Conservation (phyloP, 352 stramenopile species). For the Globisporangium takayamanum region DNA sequence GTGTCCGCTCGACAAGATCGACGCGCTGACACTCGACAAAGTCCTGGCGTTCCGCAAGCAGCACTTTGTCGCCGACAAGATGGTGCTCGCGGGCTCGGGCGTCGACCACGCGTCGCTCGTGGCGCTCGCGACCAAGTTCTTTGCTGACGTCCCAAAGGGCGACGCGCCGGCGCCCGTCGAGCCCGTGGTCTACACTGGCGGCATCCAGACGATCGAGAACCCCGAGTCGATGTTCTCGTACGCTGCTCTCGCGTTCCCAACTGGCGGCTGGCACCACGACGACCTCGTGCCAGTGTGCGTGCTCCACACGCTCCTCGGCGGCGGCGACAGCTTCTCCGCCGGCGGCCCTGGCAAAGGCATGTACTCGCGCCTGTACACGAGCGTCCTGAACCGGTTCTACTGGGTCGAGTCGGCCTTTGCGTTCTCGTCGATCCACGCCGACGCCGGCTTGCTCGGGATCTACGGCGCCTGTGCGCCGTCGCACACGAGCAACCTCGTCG, state of each 20-base stretch:
- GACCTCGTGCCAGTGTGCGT: slow-evolving; percentile 96
- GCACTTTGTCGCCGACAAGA: slow-evolving; percentile 87
- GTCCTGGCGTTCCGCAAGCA: slow-evolving; percentile 64
- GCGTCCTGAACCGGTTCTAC: slow-evolving; percentile 96
- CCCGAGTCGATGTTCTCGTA: slow-evolving; percentile 80
- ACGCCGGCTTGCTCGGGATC: slow-evolving; percentile 95
- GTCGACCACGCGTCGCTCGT: slow-evolving; percentile 94
- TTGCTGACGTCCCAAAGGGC: slow-evolving; percentile 49
- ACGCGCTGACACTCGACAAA: slow-evolving; percentile 60
- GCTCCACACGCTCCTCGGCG: slow-evolving; percentile 96
- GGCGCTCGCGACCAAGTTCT: slow-evolving; percentile 85
- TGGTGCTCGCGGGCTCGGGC: slow-evolving; percentile 90
- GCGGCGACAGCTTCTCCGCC: slow-evolving; percentile 97
- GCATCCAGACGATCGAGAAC: slow-evolving; percentile 59
- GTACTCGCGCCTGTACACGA: slow-evolving; percentile 98
- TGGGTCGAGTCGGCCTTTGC: slow-evolving; percentile 98
- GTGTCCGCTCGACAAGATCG: slow-evolving; percentile 76
- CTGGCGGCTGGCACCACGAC: slow-evolving; percentile 94
- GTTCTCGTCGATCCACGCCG: slow-evolving; percentile 94
- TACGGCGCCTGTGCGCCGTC: slow-evolving; percentile 81
- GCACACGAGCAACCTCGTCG: slow-evolving; percentile 89
- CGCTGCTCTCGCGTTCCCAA: slow-evolving; percentile 94
- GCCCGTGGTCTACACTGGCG: slow-evolving; percentile 59
- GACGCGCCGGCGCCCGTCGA: slow-evolving; percentile 26
- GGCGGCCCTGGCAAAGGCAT: slow-evolving; percentile 99